Evolutionary conservation across 148 eudicot species (phyloP).

Genomic region (Fagopyrum tataricum): DNA sequence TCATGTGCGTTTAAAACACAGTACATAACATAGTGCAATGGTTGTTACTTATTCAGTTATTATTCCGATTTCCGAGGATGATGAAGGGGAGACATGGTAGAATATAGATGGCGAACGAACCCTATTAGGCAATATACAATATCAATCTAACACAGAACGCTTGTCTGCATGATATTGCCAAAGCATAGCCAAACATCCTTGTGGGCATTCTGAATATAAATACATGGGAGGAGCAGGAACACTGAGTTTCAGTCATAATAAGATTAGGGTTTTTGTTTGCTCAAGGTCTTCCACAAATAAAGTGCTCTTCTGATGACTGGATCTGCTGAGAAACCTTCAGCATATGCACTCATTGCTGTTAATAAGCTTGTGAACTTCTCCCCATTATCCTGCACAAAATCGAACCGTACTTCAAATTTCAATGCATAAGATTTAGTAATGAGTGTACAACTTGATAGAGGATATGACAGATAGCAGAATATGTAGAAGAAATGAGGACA

Average conservation of each 20-base stretch:
- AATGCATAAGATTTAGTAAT: not conserved
- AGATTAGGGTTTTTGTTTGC: slow-evolving; percentile 16
- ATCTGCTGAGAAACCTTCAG: slow-evolving; percentile 95
- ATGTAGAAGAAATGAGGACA: no score
- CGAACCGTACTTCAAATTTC: not conserved
- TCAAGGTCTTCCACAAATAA: slow-evolving; percentile 83
- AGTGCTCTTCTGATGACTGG: slow-evolving; percentile 62
- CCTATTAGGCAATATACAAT: not conserved
- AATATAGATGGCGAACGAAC: no score
- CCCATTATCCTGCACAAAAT: slow-evolving; percentile 60
- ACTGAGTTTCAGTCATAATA: not conserved
- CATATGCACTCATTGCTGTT: slow-evolving; percentile 89
- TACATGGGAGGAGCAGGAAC: not conserved
- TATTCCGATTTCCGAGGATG: no score
- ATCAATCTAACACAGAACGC: not conserved
- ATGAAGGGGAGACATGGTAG: no score
- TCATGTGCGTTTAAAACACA: no score
- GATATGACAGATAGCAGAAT: no score
- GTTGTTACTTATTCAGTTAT: no score
- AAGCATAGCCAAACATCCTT: not conserved
- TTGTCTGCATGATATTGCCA: not conserved
- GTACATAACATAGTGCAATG: no score
- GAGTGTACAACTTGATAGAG: not conserved
- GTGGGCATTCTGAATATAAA: not conserved
- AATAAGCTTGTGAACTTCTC: slow-evolving; percentile 79